These are phyloP conservation scores for Panaeolus papilionaceus DNA, from an alignment of 768 basidiomycete genomes.

Conservation along the genomic window DNA sequence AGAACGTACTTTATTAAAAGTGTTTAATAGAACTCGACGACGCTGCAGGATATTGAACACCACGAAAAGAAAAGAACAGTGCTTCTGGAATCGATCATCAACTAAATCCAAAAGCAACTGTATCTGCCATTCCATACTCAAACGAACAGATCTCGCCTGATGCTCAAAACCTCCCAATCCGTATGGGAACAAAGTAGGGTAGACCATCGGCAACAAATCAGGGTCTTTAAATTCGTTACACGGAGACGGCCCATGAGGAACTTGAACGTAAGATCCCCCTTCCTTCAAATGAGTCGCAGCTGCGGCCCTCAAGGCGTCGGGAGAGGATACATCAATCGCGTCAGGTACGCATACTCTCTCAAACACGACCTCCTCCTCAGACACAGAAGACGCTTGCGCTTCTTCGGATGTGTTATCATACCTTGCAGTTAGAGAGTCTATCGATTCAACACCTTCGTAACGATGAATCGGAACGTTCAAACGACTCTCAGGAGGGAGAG, in stretches of 20 bases:
- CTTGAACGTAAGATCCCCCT: no score
- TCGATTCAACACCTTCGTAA: no score
- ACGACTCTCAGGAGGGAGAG: neutral
- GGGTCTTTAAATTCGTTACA: conserved; percentile 41
- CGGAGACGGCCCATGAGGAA: conserved; percentile 34
- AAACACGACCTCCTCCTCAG: neutral
- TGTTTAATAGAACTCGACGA: conserved; percentile 25
- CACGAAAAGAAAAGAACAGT: conserved; percentile 46
- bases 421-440: no score
- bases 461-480: no score
- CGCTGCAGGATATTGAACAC: conserved; percentile 49
- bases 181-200: conserved; percentile 47
- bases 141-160: neutral
- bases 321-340: neutral
- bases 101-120: neutral
- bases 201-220: conserved; percentile 40
- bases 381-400: neutral
- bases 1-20: neutral
- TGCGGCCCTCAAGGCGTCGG: neutral
- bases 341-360: neutral
- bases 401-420: no score
- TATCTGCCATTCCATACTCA: neutral
- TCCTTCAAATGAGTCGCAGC: neutral
- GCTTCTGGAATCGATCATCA: conserved; percentile 38
- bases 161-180: conserved; percentile 49